Percentiles rank a stretch among this genome's conserved stretches.
These are phyloP conservation scores for Marsdenia floribunda DNA, from an alignment of 257 asterid species.

Conservation along the genomic window DNA sequence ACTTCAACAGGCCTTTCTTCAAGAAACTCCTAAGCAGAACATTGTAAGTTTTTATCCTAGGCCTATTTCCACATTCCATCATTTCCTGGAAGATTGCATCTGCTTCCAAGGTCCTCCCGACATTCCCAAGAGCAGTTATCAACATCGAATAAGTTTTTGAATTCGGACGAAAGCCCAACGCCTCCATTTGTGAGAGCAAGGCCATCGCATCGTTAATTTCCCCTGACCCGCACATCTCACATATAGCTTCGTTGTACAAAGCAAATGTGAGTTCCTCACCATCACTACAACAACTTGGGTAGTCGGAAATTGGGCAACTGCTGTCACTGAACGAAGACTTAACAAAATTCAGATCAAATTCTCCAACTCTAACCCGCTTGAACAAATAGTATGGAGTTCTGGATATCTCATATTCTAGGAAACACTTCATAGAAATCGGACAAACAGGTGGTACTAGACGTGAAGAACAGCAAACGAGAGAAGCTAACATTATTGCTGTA, in stretches of 20 bases:
- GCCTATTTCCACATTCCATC: constrained; percentile 49
- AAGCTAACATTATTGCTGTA: neutral
- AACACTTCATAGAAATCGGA: constrained; percentile 5
- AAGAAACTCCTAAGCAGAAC: constrained; percentile 56
- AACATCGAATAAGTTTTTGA: constrained; percentile 40
- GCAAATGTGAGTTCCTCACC: constrained; percentile 55
- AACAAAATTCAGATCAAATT: constrained; percentile 20
- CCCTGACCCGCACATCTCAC: constrained; percentile 61
- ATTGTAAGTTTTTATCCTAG: constrained; percentile 47
- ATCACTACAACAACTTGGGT: constrained; percentile 1
- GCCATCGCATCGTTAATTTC: constrained; percentile 68
- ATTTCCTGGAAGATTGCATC: constrained; percentile 78
- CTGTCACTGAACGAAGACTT: constrained; percentile 4
- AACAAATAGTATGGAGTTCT: neutral
- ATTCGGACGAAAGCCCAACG: constrained; percentile 56
- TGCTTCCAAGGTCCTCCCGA: constrained; percentile 80
- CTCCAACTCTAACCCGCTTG: constrained; percentile 5
- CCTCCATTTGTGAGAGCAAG: constrained; percentile 75
- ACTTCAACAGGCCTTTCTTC: constrained; percentile 63
- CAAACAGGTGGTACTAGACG: constrained; percentile 11
- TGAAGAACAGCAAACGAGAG: neutral
- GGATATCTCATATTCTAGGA: neutral
- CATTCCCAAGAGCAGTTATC: constrained; percentile 55
- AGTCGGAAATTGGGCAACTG: constrained; percentile 12
- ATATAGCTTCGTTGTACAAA: constrained; percentile 42